phyloP scores from a whole-genome alignment of 2,329 filamentous ascomycete species.

The Dactylellina drechsleri region DNA sequence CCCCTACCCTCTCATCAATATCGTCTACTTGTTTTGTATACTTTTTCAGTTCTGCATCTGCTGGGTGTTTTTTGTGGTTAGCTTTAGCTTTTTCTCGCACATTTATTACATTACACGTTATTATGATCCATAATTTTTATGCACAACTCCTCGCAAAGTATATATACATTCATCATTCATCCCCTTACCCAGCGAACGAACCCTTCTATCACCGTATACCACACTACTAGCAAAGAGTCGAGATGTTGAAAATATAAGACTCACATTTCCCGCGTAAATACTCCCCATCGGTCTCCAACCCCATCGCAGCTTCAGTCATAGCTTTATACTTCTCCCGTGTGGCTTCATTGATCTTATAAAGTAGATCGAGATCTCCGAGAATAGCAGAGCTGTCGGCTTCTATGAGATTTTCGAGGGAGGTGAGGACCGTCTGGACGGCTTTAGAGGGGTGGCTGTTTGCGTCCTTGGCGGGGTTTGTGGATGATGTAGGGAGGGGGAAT shows the following conservation, averaged over 20 bases:
- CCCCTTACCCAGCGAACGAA: no score
- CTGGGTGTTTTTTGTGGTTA: background rate
- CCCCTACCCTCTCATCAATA: constrained; percentile 57
- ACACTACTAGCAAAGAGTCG: no score
- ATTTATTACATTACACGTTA: background rate
- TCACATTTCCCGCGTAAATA: constrained; percentile 57
- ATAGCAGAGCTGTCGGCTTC: constrained; percentile 58
- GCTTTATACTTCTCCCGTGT: constrained; percentile 57
- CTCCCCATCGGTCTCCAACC: constrained; percentile 57
- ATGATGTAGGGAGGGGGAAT: constrained; percentile 30
- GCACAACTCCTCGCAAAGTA: no score
- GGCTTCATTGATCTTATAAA: constrained; percentile 57
- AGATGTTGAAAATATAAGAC: background rate
- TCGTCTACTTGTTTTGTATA: constrained; percentile 58
- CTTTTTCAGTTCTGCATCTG: constrained; percentile 58
- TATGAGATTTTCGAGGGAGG: constrained; percentile 58
- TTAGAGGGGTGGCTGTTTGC: constrained; percentile 24
- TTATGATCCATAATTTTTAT: no score
- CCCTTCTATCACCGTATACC: no score
- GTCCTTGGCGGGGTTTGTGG: constrained; percentile 7
- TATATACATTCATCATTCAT: no score
- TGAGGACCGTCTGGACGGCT: constrained; percentile 49
- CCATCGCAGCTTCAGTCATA: constrained; percentile 58
- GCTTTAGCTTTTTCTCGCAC: constrained; percentile 6
- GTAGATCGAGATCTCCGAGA: constrained; percentile 58